Evolutionary conservation across 169 alveolate species (phyloP).

Genomic region (Eimeria sp.): DNA sequence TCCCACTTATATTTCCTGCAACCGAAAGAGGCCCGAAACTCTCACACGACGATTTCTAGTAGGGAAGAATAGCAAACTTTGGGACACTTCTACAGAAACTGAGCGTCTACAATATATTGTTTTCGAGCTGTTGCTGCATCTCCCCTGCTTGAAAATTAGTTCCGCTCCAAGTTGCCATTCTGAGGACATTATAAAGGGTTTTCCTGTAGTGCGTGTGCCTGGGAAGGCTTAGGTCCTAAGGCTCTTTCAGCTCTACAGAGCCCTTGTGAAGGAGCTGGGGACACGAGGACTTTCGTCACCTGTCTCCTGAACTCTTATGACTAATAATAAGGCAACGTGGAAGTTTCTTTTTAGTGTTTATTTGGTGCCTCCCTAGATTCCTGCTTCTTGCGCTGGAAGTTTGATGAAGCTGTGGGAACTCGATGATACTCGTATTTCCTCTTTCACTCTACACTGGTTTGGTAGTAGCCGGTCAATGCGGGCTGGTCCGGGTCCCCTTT

Average conservation of each 20-base stretch:
- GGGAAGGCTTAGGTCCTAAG: background rate
- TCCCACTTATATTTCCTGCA: background rate
- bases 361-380: background rate
- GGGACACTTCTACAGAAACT: background rate
- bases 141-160: background rate
- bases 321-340: background rate
- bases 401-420: too few species aligned
- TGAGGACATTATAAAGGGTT: background rate
- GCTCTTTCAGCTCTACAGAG: background rate
- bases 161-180: background rate
- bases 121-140: background rate
- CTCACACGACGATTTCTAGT: background rate
- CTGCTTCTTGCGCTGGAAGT: background rate
- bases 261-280: background rate
- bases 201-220: background rate
- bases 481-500: background rate
- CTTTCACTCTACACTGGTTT: background rate
- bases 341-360: background rate
- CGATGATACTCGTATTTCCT: background rate
- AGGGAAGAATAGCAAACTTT: background rate
- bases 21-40: background rate
- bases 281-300: too few species aligned
- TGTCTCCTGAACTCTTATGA: background rate
- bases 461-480: background rate
- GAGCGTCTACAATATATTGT: background rate